phyloP scores from a whole-genome alignment of 495 filamentous ascomycete species.

The Neurospora pannonica region DNA sequence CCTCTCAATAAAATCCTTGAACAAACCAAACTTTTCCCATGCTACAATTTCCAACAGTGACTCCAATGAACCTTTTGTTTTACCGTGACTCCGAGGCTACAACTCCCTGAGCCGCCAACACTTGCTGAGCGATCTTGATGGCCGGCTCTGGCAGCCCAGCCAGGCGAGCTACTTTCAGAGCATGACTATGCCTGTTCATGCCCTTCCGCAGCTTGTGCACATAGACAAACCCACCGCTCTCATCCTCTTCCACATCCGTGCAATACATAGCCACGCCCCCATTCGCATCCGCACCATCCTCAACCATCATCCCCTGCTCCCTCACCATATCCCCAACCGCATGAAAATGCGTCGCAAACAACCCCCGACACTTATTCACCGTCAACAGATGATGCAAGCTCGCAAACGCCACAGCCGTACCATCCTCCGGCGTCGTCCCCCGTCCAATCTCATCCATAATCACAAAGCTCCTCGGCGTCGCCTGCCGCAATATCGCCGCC shows the following conservation, averaged over 20 bases:
- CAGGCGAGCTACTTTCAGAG: conserved; percentile 80
- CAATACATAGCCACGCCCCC: conserved; percentile 71
- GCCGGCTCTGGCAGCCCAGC: conserved; percentile 63
- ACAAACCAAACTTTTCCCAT: conserved; percentile 1
- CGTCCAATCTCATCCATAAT: conserved; percentile 98
- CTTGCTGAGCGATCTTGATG: conserved; percentile 44
- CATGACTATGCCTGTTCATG: conserved; percentile 79
- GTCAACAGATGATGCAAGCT: conserved; percentile 72
- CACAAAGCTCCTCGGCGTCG: conserved; percentile 70
- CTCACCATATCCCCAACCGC: conserved; percentile 61
- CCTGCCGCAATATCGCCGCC: conserved; percentile 55
- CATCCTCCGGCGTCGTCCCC: conserved; percentile 87
- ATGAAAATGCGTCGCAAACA: conserved; percentile 97
- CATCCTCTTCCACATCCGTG: conserved; percentile 73
- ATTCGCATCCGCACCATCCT: conserved; percentile 30
- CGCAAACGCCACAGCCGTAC: conserved; percentile 81
- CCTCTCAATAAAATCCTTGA: not conserved
- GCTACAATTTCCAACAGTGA: not conserved
- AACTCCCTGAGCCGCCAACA: conserved; percentile 22
- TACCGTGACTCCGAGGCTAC: not conserved
- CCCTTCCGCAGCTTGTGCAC: conserved; percentile 72
- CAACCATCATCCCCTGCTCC: conserved; percentile 20
- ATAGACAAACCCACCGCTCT: conserved; percentile 64
- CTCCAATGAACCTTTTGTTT: not conserved
- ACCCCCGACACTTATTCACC: conserved; percentile 62